Percentiles rank a stretch among this genome's conserved stretches.
Conservation (phyloP, 306 rosid genomes). For the Begonia fuchsioides region DNA sequence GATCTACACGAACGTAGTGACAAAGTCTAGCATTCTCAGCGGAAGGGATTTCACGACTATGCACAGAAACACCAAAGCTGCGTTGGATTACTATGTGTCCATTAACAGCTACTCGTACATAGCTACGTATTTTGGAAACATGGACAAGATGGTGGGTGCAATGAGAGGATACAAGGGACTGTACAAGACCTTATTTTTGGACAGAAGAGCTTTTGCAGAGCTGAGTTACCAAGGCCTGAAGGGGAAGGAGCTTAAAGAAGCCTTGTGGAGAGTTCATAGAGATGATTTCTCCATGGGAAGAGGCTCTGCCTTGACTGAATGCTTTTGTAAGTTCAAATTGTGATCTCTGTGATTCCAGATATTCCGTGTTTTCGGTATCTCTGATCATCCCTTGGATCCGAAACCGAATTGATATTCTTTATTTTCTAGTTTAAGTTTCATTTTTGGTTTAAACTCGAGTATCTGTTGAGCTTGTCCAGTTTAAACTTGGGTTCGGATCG, state of each 20-base stretch:
- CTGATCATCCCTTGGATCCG: too few relatives aligned
- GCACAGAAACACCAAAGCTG: conserved; percentile 98
- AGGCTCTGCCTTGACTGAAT: conserved; percentile 72
- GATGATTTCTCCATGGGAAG: conserved; percentile 63
- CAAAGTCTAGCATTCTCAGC: conserved; percentile 66
- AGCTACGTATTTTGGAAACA: conserved; percentile 85
- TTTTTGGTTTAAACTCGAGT: too few relatives aligned
- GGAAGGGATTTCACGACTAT: conserved; percentile 66
- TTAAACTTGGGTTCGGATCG: too few relatives aligned
- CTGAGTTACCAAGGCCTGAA: conserved; percentile 40
- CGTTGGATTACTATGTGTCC: conserved; percentile 77
- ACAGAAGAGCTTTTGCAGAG: conserved; percentile 71
- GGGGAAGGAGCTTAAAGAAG: conserved; percentile 41
- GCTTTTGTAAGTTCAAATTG: conserved; percentile 72
- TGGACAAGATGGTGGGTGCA: conserved; percentile 97
- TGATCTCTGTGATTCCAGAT: conserved; percentile 19
- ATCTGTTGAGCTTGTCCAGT: too few relatives aligned
- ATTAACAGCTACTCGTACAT: conserved; percentile 72
- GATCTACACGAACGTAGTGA: conserved; percentile 43
- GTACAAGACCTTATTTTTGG: conserved; percentile 58
- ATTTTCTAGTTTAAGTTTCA: too few relatives aligned
- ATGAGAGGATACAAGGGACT: conserved; percentile 68
- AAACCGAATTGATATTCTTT: too few relatives aligned
- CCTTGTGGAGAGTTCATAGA: conserved; percentile 53
- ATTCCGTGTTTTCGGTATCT: background rate